Percentiles rank a stretch among this genome's conserved stretches.
Evolutionary conservation across 495 filamentous ascomycete genomes (phyloP).

Genomic region (Penicillium simplicissimum): DNA sequence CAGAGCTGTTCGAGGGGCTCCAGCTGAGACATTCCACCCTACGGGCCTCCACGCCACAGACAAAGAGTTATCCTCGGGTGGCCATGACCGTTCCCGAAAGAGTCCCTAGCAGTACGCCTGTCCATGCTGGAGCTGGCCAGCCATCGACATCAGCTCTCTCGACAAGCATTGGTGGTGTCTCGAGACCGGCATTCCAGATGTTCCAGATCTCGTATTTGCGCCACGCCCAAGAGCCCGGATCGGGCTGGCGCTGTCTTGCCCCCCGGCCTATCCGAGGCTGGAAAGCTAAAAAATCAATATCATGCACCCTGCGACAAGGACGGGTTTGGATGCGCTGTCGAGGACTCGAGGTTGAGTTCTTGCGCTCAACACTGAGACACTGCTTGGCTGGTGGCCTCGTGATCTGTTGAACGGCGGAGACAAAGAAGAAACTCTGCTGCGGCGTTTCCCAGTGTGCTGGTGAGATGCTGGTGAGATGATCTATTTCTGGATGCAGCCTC

Average conservation of each 20-base stretch:
- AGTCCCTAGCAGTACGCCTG: not conserved
- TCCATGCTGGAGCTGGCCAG: conserved; percentile 11
- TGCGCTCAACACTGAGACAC: conserved; percentile 2
- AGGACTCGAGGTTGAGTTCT: not conserved
- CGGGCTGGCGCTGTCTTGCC: conserved; percentile 10
- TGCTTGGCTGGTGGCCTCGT: conserved; percentile 15
- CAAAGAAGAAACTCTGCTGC: not conserved
- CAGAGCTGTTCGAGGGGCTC: conserved; percentile 1
- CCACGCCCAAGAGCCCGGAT: conserved; percentile 13
- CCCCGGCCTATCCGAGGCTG: conserved; percentile 19
- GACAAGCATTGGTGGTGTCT: conserved; percentile 20
- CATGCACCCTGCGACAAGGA: not conserved
- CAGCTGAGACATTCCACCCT: conserved; percentile 18
- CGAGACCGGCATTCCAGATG: conserved; percentile 5
- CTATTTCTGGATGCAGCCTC: not conserved
- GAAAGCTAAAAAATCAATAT: not conserved
- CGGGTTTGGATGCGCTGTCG: not conserved
- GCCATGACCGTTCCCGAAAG: not conserved
- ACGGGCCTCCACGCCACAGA: not conserved
- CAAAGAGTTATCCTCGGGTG: not conserved
- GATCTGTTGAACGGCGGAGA: conserved; percentile 2
- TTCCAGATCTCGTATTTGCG: conserved; percentile 40
- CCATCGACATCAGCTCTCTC: conserved; percentile 6
- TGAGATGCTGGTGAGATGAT: not conserved
- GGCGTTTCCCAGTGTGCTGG: not conserved